These are phyloP conservation scores for Leccinellum luteum DNA, from an alignment of 768 basidiomycete genomes.

Conservation along the genomic window DNA sequence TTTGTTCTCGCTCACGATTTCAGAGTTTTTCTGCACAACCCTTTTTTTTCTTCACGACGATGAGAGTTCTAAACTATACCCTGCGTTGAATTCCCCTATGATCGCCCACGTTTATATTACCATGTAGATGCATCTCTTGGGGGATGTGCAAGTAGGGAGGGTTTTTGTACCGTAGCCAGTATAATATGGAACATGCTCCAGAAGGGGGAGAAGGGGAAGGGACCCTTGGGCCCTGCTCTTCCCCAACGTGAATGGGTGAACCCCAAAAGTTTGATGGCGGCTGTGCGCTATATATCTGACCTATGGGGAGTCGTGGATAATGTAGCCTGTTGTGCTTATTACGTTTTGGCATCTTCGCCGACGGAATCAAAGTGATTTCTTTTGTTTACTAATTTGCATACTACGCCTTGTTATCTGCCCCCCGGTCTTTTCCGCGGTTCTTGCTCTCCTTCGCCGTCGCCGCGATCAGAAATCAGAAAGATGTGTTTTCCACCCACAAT, in stretches of 20 bases:
- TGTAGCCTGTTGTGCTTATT: neutral
- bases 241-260: conserved; percentile 6
- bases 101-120: conserved; percentile 17
- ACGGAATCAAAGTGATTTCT: too few species aligned
- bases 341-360: neutral
- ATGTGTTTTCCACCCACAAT: too few species aligned
- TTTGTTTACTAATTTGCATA: too few species aligned
- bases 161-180: conserved; percentile 10
- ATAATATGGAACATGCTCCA: conserved; percentile 12
- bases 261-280: neutral
- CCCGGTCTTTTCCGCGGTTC: neutral
- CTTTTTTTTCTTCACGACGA: conserved; percentile 2
- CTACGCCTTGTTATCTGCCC: neutral
- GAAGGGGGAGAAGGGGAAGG: neutral
- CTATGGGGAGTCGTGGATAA: conserved; percentile 1
- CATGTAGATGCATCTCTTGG: conserved; percentile 11
- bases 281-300: neutral
- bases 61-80: conserved; percentile 12
- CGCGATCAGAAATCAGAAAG: too few species aligned
- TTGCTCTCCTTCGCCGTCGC: too few species aligned
- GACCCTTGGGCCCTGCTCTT: too few species aligned
- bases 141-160: conserved; percentile 8
- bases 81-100: conserved; percentile 8
- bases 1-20: conserved; percentile 19
- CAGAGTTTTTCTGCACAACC: neutral